Base-by-base conservation (phyloP, 441 rosid genomes). In the Jatropha podagrica region DNA sequence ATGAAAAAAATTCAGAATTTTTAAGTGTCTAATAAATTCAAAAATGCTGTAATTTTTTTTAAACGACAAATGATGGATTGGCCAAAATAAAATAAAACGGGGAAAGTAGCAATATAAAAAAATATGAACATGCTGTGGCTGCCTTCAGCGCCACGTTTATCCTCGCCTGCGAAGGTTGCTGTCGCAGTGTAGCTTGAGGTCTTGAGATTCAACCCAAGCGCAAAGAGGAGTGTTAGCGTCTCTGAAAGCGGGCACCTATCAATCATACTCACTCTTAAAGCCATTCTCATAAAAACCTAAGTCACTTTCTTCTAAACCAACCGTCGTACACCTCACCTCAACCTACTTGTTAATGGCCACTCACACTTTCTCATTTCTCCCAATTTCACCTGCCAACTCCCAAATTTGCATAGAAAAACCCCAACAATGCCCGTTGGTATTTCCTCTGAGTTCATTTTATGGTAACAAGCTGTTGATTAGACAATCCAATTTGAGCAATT, bases 261-360 rank as follows among this genome's bases (percentile, higher is more conserved):
- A 11, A 18, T 4, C 42, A 52, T 37, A 26, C 12, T 52, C 37
- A 32, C 18, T 40, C 60, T 4, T 23, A 74, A 64, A 49, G 12
- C 52, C 40, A 26, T 2, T 17, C 18, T 18, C 38, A 18, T 52
- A 15, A 42, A 48, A 40, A 6, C 48, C 74, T 14, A 62, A 37
- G 14, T 10, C 10, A 9, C 51, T 73, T 64, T 3, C 17, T 32
- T 32, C 2, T 59, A 26, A 56, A 48, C 13, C 27, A 15, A 11
- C n/a, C 12, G 3, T 63, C 13, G 13, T 51, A 14, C 18, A 58
- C 65, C 51, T 20, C 44, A 2, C 61, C 64, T 74, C 40, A 15
- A 44, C 26, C 13, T 17, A 12, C 7, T 67, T 26, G 40, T 18
- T 27, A 79, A 92, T 92, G 97, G 95, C 95, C 49, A 76, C 88